Evolutionary conservation across 2,329 filamentous ascomycete genomes (phyloP).

Genomic region (Fusarium fujikuroi): DNA sequence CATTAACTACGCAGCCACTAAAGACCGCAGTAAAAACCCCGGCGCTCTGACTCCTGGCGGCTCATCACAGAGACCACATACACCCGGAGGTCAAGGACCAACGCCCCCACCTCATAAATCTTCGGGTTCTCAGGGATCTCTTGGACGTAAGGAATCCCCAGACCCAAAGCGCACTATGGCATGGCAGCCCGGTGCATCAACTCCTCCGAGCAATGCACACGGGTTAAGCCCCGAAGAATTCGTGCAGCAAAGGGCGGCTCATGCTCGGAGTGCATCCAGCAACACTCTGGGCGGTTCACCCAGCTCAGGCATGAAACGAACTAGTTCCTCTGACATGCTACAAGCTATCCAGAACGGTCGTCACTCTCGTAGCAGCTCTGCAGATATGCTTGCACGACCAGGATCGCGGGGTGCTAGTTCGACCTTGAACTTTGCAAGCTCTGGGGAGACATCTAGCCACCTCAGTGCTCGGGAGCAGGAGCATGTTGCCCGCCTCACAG

Average conservation of each 20-base stretch:
- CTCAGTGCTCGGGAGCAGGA: slow-evolving; percentile 91
- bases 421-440: slow-evolving; percentile 60
- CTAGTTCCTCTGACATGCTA: slow-evolving; percentile 54
- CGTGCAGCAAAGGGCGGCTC: slow-evolving; percentile 79
- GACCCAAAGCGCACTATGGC: slow-evolving; percentile 73
- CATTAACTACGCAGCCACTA: slow-evolving; percentile 66
- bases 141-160: slow-evolving; percentile 60
- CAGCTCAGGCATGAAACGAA: slow-evolving; percentile 51
- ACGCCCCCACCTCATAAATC: slow-evolving; percentile 39
- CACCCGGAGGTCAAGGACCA: slow-evolving; percentile 46
- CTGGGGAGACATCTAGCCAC: slow-evolving; percentile 58
- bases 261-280: slow-evolving; percentile 69
- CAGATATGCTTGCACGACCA: slow-evolving; percentile 61
- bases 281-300: slow-evolving; percentile 52
- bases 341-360: slow-evolving; percentile 29
- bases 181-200: slow-evolving; percentile 79
- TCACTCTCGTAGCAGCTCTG: slow-evolving; percentile 57
- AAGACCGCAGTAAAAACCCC: slow-evolving; percentile 48
- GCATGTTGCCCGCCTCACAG: slow-evolving; percentile 84
- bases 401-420: slow-evolving; percentile 68
- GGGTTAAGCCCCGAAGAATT: slow-evolving; percentile 81
- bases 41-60: slow-evolving; percentile 22
- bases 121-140: slow-evolving; percentile 44
- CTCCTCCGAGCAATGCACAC: slow-evolving; percentile 59
- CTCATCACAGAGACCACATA: slow-evolving; percentile 45